Evolutionary conservation across 306 rosid genomes (phyloP).

Genomic region (Inga laurina): DNA sequence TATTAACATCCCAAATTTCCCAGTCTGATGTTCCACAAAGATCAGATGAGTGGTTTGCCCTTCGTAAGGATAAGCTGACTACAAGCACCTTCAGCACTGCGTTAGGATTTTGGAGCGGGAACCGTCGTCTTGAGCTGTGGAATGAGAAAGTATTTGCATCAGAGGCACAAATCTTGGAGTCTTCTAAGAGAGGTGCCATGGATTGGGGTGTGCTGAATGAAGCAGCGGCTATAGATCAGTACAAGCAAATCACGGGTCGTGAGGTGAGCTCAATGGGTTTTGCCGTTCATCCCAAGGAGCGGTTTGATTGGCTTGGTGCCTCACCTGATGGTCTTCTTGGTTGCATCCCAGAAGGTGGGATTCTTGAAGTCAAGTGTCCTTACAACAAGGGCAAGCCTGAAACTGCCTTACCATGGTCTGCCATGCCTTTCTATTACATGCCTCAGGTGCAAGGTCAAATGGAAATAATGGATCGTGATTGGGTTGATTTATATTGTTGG

Average conservation of each 20-base stretch:
- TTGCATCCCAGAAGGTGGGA: conserved; percentile 63
- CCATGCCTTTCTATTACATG: conserved; percentile 93
- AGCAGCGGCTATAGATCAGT: conserved; percentile 69
- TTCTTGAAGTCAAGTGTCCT: conserved; percentile 95
- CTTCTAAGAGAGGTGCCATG: conserved; percentile 64
- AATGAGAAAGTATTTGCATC: conserved; percentile 71
- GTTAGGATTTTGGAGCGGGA: conserved; percentile 92
- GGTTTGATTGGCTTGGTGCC: conserved; percentile 83
- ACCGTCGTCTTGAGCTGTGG: conserved; percentile 82
- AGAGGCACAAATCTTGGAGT: conserved; percentile 42
- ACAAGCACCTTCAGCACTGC: conserved; percentile 95
- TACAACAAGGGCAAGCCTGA: conserved; percentile 96
- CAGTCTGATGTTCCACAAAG: conserved; percentile 69
- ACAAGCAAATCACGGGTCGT: conserved; percentile 72
- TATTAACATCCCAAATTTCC: conserved; percentile 45
- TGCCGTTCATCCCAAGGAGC: conserved; percentile 65
- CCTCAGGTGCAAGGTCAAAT: conserved; percentile 97
- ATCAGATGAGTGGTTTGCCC: conserved; percentile 96
- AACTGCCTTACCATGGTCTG: conserved; percentile 81
- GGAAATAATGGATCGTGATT: conserved; percentile 91
- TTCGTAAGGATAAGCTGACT: conserved; percentile 87
- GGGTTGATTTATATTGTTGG: conserved; percentile 96
- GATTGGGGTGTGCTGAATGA: conserved; percentile 92
- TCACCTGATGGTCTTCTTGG: conserved; percentile 93
- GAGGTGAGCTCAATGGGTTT: conserved; percentile 78